Evolutionary conservation across 2,329 filamentous ascomycete species (phyloP), one percentile per base, ranked within the genome.

Genomic region (Phaeoacremonium minimum): DNA sequence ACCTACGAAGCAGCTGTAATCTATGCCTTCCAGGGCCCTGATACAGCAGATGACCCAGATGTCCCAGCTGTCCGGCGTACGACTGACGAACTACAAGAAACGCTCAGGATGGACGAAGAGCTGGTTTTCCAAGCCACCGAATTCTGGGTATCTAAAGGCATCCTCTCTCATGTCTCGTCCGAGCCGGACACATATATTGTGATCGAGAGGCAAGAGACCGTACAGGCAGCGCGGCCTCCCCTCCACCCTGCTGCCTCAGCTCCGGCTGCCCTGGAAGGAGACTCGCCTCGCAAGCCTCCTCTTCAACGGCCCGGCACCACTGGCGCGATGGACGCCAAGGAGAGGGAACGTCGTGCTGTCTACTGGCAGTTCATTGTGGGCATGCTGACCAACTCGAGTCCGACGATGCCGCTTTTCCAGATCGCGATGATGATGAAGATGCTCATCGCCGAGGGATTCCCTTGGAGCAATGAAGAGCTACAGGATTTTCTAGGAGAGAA

Each of bases 391-490:
- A 96, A 96, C 59, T 85, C 88, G 49, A 84, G 84, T 14, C 79
- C 75, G 14, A 63, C 84, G 18, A 93, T 96, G 86, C 83, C 86
- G 34, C 66, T 90, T 41, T 72, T 72, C 37, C 78, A 89, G 56
- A 94, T 98, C 46, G 75, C 81, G 7, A 95, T 90, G 83, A 96
- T 97, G 87, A 74, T 98, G 72, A 88, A 87, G 63, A 91, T 97
- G 75, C 75, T 91, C 40, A 80, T 96, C 35, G 78, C 86, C 1
- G 88, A 88, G 11, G 90, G 89, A 3, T 96, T 95, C 55, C 79
- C 87, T 1, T 95, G 88, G 74, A 87, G 84, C 43, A 87, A 87
- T 52, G 90, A 95, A 55, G 90, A 97, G 63, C 64, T 97, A 43
- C 78, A 81, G 50, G 85, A 85, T 57, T 85, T 96, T 56, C 62